phyloP scores from a whole-genome alignment of 495 filamentous ascomycete species.

The Hypoxylon cercidicola region DNA sequence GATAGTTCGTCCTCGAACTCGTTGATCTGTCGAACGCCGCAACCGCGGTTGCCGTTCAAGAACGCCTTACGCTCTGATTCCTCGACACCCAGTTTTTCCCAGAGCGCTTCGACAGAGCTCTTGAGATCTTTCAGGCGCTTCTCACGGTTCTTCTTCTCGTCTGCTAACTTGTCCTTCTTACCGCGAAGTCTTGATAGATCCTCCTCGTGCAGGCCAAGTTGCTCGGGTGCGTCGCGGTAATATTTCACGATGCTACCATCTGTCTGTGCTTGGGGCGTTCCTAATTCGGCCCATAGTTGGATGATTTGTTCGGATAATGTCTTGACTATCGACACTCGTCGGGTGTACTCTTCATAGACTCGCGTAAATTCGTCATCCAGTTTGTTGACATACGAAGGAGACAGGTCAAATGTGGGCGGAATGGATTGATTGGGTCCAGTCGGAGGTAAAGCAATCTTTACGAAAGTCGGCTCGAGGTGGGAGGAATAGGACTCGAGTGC shows the following conservation, averaged over 20 bases:
- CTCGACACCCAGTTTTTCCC: slow-evolving; percentile 88
- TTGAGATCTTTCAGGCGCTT: slow-evolving; percentile 81
- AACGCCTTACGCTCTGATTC: slow-evolving; percentile 85
- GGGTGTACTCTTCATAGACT: slow-evolving; percentile 94
- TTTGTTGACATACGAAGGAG: slow-evolving; percentile 83
- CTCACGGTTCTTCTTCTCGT: slow-evolving; percentile 93
- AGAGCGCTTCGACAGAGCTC: slow-evolving; percentile 78
- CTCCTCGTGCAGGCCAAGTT: slow-evolving; percentile 87
- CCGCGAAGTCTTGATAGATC: slow-evolving; percentile 77
- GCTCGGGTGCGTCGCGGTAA: slow-evolving; percentile 89
- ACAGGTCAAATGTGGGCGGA: slow-evolving; percentile 85
- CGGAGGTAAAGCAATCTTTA: slow-evolving; percentile 83
- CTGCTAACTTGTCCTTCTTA: slow-evolving; percentile 84
- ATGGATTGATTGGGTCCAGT: slow-evolving; percentile 78
- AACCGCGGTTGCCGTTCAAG: slow-evolving; percentile 73
- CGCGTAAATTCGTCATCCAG: slow-evolving; percentile 91
- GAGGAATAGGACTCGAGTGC: slow-evolving; percentile 95
- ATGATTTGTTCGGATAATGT: slow-evolving; percentile 84
- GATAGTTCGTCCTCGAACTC: slow-evolving; percentile 91
- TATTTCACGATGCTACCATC: slow-evolving; percentile 86
- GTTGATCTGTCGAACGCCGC: slow-evolving; percentile 87
- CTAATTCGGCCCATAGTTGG: slow-evolving; percentile 93
- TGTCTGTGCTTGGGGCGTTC: slow-evolving; percentile 91
- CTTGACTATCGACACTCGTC: slow-evolving; percentile 79
- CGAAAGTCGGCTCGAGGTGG: slow-evolving; percentile 87